phyloP scores from a whole-genome alignment of 192 early-diverging fungal species.

The Geranomyces michiganensis region DNA sequence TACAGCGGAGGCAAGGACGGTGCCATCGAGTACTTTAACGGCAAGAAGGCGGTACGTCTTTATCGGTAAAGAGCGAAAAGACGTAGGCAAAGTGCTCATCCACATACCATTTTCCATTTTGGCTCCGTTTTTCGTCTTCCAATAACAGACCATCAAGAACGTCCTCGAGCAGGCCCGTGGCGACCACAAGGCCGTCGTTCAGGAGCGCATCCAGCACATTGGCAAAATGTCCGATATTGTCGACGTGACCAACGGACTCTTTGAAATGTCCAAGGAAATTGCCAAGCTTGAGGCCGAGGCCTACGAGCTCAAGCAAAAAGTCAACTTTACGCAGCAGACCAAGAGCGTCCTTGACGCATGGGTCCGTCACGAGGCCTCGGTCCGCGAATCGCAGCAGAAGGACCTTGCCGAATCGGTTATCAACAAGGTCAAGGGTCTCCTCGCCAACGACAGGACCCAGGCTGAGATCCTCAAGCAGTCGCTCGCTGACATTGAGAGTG shows the following conservation, averaged over 20 bases:
- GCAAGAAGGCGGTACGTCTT: constrained; percentile 49
- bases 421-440: constrained; percentile 71
- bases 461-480: constrained; percentile 20
- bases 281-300: constrained; percentile 92
- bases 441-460: constrained; percentile 66
- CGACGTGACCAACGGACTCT: constrained; percentile 89
- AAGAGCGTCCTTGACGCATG: constrained; percentile 91
- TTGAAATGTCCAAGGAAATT: constrained; percentile 93
- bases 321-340: constrained; percentile 76
- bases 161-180: constrained; percentile 81
- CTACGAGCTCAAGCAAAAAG: constrained; percentile 93
- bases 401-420: constrained; percentile 83
- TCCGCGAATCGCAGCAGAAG: constrained; percentile 94
- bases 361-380: constrained; percentile 92
- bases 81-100: background rate
- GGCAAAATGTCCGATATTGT: constrained; percentile 92
- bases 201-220: constrained; percentile 87
- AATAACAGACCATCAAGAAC: constrained; percentile 72
- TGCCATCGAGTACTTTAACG: constrained; percentile 71
- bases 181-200: constrained; percentile 90
- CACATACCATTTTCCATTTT: too few relatives aligned
- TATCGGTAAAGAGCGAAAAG: background rate
- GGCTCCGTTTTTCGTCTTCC: background rate
- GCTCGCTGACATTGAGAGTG: constrained; percentile 27
- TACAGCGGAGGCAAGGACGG: constrained; percentile 82